A percentile compares a stretch with the other conserved stretches of the same genome.
Evolutionary conservation across 2,329 filamentous ascomycete genomes (phyloP).

Genomic region (Penicillium sp.): DNA sequence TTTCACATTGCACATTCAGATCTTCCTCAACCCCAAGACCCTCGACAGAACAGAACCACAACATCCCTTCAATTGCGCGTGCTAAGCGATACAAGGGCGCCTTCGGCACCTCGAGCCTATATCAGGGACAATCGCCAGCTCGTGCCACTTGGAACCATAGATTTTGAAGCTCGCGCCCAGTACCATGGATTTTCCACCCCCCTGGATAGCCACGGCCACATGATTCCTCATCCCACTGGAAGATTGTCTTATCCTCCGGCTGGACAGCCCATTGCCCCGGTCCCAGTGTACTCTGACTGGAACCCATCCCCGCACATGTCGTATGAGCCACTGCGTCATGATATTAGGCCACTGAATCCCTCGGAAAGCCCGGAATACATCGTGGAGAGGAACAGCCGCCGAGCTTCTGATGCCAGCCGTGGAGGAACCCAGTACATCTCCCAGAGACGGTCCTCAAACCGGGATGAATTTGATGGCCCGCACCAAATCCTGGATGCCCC

Average conservation of each 20-base stretch:
- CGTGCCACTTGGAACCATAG: slow-evolving; percentile 25
- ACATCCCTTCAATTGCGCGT: slow-evolving; percentile 12
- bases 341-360: slow-evolving; percentile 34
- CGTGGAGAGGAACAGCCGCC: slow-evolving; percentile 38
- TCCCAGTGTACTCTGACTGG: slow-evolving; percentile 37
- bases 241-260: slow-evolving; percentile 35
- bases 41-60: slow-evolving; percentile 18
- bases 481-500: slow-evolving; percentile 76
- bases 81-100: slow-evolving; percentile 35
- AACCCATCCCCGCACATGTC: slow-evolving; percentile 34
- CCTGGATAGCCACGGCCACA: slow-evolving; percentile 30
- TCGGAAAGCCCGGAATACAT: slow-evolving; percentile 39
- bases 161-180: slow-evolving; percentile 34
- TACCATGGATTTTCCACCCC: slow-evolving; percentile 33
- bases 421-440: slow-evolving; percentile 39
- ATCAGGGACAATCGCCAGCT: slow-evolving; percentile 31
- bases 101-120: slow-evolving; percentile 31
- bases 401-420: slow-evolving; percentile 34
- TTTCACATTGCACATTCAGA: slow-evolving; percentile 15
- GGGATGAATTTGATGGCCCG: slow-evolving; percentile 87
- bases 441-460: slow-evolving; percentile 73
- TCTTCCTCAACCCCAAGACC: slow-evolving; percentile 1
- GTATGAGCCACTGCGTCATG: slow-evolving; percentile 34
- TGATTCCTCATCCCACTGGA: slow-evolving; percentile 30
- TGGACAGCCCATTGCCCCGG: slow-evolving; percentile 31